Evolutionary conservation across 2,329 filamentous ascomycete genomes (phyloP).

Genomic region (Pseudogymnoascus sp.): DNA sequence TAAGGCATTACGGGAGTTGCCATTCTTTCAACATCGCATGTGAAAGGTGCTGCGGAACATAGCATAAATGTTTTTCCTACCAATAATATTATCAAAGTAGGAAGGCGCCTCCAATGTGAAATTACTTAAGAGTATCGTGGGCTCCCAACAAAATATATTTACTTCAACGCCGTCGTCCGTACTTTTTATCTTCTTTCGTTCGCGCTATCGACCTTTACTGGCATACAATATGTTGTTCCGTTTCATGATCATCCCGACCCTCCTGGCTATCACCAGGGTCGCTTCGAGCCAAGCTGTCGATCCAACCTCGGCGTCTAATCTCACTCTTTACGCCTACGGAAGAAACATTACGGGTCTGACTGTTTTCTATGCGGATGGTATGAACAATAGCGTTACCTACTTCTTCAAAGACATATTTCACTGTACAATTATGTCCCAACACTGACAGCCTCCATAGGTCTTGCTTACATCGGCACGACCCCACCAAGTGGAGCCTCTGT

Average conservation of each 20-base stretch:
- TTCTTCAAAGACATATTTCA: not conserved
- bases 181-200: not conserved
- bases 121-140: not conserved
- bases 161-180: not conserved
- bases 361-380: constrained; percentile 31
- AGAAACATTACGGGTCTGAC: constrained; percentile 23
- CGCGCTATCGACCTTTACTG: not conserved
- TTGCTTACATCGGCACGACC: constrained; percentile 28
- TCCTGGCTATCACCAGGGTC: constrained; percentile 12
- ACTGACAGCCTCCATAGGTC: constrained; percentile 18
- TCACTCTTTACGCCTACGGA: constrained; percentile 29
- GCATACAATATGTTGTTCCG: constrained; percentile 15
- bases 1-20: not conserved
- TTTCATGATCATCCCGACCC: not conserved
- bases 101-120: not conserved
- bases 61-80: not conserved
- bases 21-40: not conserved
- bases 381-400: constrained; percentile 11
- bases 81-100: not conserved
- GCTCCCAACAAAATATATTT: not conserved
- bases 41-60: not conserved
- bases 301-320: constrained; percentile 10
- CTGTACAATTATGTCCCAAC: not conserved
- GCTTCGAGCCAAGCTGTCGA: constrained; percentile 6
- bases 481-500: constrained; percentile 17